phyloP scores from a whole-genome alignment of 1,139 yeast genomes.

The Torulaspora globosa region DNA sequence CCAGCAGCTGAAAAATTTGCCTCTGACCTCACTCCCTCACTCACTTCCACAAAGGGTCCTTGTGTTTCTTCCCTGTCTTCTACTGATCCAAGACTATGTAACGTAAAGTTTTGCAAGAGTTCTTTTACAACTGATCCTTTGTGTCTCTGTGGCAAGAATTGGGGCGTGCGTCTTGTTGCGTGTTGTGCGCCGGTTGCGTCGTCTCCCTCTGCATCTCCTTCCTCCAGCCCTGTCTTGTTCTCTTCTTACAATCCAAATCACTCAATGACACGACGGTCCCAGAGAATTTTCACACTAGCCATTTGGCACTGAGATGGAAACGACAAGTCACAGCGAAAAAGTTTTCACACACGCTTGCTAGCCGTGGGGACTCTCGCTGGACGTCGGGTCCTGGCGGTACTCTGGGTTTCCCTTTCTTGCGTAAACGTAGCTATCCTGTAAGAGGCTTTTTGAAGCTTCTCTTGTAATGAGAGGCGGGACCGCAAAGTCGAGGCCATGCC shows the following conservation, averaged over 20 bases:
- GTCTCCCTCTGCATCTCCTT: conserved; percentile 9
- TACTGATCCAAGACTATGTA: conserved; percentile 1
- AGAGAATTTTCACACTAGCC: conserved; percentile 7
- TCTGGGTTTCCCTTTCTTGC: neutral
- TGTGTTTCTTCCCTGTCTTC: neutral
- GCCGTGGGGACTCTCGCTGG: neutral
- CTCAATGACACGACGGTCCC: conserved; percentile 10
- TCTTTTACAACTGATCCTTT: neutral
- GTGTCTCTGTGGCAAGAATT: conserved; percentile 2
- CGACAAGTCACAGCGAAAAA: neutral
- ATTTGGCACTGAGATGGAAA: conserved; percentile 1
- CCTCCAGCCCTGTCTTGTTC: conserved; percentile 8
- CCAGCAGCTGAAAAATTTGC: conserved; percentile 4
- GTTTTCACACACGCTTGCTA: neutral
- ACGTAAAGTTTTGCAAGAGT: neutral
- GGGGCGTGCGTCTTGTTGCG: conserved; percentile 4
- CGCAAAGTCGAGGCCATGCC: too few relatives aligned
- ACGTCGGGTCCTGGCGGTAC: neutral
- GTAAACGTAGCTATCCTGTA: neutral
- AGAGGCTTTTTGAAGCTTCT: neutral
- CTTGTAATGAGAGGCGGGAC: neutral
- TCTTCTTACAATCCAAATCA: conserved; percentile 12
- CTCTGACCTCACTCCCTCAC: neutral
- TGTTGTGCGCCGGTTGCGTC: conserved; percentile 6
- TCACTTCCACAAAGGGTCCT: conserved; percentile 1